Evolutionary conservation across 495 filamentous ascomycete species (phyloP), one percentile per base, ranked within the genome.

Genomic region (Durotheca rogersii): DNA sequence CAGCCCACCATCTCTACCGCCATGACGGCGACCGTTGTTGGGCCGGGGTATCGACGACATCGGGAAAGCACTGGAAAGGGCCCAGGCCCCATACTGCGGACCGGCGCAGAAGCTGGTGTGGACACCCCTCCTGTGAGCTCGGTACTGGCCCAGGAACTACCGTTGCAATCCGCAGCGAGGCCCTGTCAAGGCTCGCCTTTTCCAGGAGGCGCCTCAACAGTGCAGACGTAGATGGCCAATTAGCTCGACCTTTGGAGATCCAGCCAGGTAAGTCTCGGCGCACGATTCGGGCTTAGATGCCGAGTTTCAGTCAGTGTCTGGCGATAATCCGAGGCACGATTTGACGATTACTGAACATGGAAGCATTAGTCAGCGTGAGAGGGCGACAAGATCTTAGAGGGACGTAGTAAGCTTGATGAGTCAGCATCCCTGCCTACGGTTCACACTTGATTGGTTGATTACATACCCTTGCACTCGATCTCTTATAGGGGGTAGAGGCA

Each of bases 311-410:
- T 31, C 21, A 41, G 47, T 15, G 11, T 35, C 29, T n/a, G n/a
- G n/a, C n/a, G n/a, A n/a, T n/a, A n/a, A n/a, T n/a, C n/a, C 21
- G 36, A 47, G 42, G 41, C 4, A 27, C 16, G 25, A 32, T 44
- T 43, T 45, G 31, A 41, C 53, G 55, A 58, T 58, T 58, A 53
- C 33, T 58, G 55, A 58, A 58, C 55, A 47, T 16, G n/a, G n/a
- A n/a, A n/a, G n/a, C n/a, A n/a, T n/a, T n/a, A n/a, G n/a, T n/a
- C n/a, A n/a, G n/a, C n/a, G n/a, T n/a, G n/a, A n/a, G n/a, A n/a
- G n/a, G n/a, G n/a, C n/a, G n/a, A n/a, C n/a, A n/a, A n/a, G n/a
- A n/a, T n/a, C n/a, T n/a, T n/a, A n/a, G n/a, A n/a, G n/a, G n/a
- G n/a, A n/a, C n/a, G n/a, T n/a, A n/a, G n/a, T n/a, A n/a, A n/a